A percentile compares a stretch with the other conserved stretches of the same genome.
These are phyloP conservation scores for Aspergillus caelatus DNA, from an alignment of 2,329 filamentous ascomycete genomes.

Conservation along the genomic window DNA sequence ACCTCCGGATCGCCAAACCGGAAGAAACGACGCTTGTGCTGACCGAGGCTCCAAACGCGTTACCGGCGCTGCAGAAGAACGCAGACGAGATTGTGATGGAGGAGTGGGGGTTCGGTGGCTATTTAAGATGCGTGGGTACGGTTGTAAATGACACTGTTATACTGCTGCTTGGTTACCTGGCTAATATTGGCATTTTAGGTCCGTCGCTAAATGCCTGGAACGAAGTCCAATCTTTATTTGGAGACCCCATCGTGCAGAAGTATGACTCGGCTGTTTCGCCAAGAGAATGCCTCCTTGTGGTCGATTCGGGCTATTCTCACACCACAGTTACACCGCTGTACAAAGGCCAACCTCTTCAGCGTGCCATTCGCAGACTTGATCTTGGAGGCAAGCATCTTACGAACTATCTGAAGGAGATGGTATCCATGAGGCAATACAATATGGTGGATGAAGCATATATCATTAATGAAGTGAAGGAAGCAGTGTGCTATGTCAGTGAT, in stretches of 20 bases:
- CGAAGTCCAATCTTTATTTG: slow-evolving; percentile 71
- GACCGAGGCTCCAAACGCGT: slow-evolving; percentile 81
- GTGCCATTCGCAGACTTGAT: slow-evolving; percentile 80
- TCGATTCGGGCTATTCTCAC: slow-evolving; percentile 92
- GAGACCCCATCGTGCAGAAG: slow-evolving; percentile 54
- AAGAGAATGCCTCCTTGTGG: slow-evolving; percentile 79
- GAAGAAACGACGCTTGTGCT: slow-evolving; percentile 81
- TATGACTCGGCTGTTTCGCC: slow-evolving; percentile 52
- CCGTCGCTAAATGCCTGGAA: slow-evolving; percentile 81
- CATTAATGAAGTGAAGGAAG: slow-evolving; percentile 95
- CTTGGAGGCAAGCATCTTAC: slow-evolving; percentile 92
- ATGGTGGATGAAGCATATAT: slow-evolving; percentile 93
- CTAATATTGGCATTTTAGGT: slow-evolving; percentile 48
- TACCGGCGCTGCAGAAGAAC: slow-evolving; percentile 80
- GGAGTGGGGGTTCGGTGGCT: slow-evolving; percentile 89
- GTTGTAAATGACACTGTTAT: slow-evolving; percentile 28
- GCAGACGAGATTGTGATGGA: slow-evolving; percentile 98
- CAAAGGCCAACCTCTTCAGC: slow-evolving; percentile 76
- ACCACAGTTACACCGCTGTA: slow-evolving; percentile 88
- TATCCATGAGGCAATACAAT: slow-evolving; percentile 90
- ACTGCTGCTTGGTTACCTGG: background rate
- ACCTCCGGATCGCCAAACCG: slow-evolving; percentile 59
- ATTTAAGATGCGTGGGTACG: slow-evolving; percentile 73
- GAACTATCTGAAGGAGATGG: slow-evolving; percentile 85
- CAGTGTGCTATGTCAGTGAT: slow-evolving; percentile 77